Evolutionary conservation across 2,329 filamentous ascomycete genomes (phyloP), one percentile per base, ranked within the genome.

Genomic region (Trichophyton simii): DNA sequence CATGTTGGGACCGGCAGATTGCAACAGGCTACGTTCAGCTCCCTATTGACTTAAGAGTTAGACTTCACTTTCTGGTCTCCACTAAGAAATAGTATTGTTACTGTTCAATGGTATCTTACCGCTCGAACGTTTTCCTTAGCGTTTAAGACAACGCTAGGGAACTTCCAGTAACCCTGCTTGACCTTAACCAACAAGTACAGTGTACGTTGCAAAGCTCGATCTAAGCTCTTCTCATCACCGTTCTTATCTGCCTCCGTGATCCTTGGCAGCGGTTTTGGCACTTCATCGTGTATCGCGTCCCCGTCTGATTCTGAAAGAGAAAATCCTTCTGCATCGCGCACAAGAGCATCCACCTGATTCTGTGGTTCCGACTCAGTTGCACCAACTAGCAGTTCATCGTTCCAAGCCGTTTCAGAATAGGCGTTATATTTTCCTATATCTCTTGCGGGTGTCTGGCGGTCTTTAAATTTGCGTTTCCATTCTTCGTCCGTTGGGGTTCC

Each of bases 1-100:
- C 91, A 99, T 97, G 80, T 99, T 95, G 64, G 88, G 77, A 62
- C 94, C 94, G 8, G 87, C 91, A 2, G 89, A 80, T 68, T 89
- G 81, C 59, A 86, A 80, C 25, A 97, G 80, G 60, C 91, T 85
- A 63, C 91, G 83, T 71, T 90, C 83, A 42, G 92, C 91, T 52
- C 89, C 86, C 94, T 99, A 68, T 64, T 60, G 34, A 55, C 8
- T 34, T 55, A 11, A 55, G 8, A 9, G 28, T 55, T 36, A 55
- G 52, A n/a, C 15, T 34, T 34, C 7, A 54, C 34, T 44, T 15
- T 20, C 8, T n/a, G 13, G 20, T 20, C n/a, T 38, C 52, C 41
- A 41, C 13, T 50, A 41, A 11, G 25, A 57, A 41, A 11, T 22
- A 57, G 31, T 57, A 36, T 50, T 28, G 52, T 9, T 34, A 11